A percentile compares a stretch with the other conserved stretches of the same genome.
These are phyloP conservation scores for Solanum chilense DNA, from an alignment of 257 asterid genomes.

Conservation along the genomic window DNA sequence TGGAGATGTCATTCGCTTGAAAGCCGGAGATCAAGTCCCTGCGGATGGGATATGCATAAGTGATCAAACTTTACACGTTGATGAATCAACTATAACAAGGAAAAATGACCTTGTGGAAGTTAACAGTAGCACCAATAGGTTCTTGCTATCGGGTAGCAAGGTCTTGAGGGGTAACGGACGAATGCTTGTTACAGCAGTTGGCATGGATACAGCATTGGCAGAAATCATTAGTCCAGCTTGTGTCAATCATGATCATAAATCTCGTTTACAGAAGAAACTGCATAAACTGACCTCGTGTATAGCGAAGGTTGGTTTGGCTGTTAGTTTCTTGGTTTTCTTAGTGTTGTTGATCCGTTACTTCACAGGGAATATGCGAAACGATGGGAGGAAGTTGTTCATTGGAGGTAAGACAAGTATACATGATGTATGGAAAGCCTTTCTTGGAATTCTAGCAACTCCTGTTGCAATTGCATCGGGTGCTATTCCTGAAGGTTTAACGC, in stretches of 20 bases:
- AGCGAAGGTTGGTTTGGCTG: constrained; percentile 35
- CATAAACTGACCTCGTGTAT: constrained; percentile 29
- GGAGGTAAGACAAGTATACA: constrained; percentile 17
- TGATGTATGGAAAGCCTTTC: constrained; percentile 24
- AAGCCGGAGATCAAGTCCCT: constrained; percentile 49
- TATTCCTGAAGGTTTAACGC: constrained; percentile 52
- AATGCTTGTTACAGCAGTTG: constrained; percentile 48
- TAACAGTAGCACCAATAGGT: constrained; percentile 17
- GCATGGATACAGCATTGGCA: constrained; percentile 49
- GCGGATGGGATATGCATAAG: constrained; percentile 48
- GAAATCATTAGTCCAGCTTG: constrained; percentile 35
- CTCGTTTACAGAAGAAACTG: constrained; percentile 44
- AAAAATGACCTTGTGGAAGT: constrained; percentile 27
- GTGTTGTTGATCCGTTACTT: constrained; percentile 48
- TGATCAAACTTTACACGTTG: constrained; percentile 32
- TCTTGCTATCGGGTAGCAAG: constrained; percentile 41
- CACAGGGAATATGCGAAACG: constrained; percentile 28
- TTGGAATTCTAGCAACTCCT: constrained; percentile 39
- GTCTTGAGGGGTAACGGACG: constrained; percentile 39
- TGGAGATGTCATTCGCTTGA: constrained; percentile 42
- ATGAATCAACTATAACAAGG: constrained; percentile 40
- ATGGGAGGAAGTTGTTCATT: constrained; percentile 10
- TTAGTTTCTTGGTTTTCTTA: constrained; percentile 30
- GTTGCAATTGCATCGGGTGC: constrained; percentile 53
- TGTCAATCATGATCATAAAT: constrained; percentile 19